phyloP scores from a whole-genome alignment of 2,329 filamentous ascomycete genomes.

The Raffaelea ambrosiae region DNA sequence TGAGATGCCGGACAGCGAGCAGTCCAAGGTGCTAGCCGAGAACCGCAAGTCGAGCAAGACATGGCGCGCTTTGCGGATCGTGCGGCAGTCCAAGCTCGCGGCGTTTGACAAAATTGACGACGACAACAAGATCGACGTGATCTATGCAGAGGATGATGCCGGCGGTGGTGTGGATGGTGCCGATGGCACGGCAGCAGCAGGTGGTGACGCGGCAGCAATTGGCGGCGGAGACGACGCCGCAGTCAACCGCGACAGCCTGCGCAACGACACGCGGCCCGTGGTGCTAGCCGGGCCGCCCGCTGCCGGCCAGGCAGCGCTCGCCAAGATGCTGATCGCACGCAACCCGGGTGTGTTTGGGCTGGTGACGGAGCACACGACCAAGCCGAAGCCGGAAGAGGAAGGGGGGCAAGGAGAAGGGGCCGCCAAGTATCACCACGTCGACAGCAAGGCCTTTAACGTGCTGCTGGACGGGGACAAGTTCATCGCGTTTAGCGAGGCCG shows the following conservation, averaged over 20 bases:
- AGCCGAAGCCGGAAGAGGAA: neutral
- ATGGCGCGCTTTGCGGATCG: slow-evolving; percentile 81
- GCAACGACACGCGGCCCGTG: slow-evolving; percentile 45
- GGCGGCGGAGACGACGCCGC: slow-evolving; percentile 11
- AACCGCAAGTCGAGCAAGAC: slow-evolving; percentile 79
- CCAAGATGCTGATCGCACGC: slow-evolving; percentile 53
- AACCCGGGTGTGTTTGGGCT: slow-evolving; percentile 57
- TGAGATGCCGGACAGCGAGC: slow-evolving; percentile 63
- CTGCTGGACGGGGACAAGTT: slow-evolving; percentile 53
- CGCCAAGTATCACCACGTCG: slow-evolving; percentile 27
- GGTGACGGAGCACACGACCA: slow-evolving; percentile 46
- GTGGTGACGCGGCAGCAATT: slow-evolving; percentile 10
- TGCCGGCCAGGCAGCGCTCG: slow-evolving; percentile 52
- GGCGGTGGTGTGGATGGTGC: slow-evolving; percentile 23
- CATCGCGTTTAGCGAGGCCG: slow-evolving; percentile 44
- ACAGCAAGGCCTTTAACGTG: slow-evolving; percentile 43
- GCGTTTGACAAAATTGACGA: slow-evolving; percentile 84
- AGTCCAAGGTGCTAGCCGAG: slow-evolving; percentile 44
- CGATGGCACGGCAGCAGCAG: neutral
- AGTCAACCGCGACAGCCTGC: slow-evolving; percentile 23
- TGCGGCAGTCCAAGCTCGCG: slow-evolving; percentile 63
- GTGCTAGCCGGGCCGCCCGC: slow-evolving; percentile 54
- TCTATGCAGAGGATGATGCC: slow-evolving; percentile 49
- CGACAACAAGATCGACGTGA: slow-evolving; percentile 57
- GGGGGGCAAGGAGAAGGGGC: neutral